Percentiles rank a stretch among this genome's conserved stretches.
Evolutionary conservation across 2,329 filamentous ascomycete genomes (phyloP).

Genomic region (Fusarium napiforme): DNA sequence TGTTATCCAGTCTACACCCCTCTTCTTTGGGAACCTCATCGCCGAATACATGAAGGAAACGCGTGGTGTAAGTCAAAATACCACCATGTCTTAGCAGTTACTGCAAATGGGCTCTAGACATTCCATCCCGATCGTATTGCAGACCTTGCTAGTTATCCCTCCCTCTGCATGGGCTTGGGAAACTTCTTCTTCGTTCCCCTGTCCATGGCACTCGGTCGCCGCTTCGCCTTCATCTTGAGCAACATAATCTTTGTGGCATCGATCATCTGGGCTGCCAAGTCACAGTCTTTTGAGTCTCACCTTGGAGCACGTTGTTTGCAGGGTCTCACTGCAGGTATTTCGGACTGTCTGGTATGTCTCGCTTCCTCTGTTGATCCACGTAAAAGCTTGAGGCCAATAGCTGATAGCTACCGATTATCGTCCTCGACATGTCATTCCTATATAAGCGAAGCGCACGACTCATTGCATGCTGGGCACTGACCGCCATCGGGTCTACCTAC

Average conservation of each 20-base stretch:
- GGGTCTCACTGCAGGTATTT: not conserved
- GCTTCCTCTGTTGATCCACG: not conserved
- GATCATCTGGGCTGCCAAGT: not conserved
- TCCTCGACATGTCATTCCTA: not conserved
- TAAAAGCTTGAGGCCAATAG: fast-evolving
- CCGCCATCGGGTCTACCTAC: not conserved
- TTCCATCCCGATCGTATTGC: not conserved
- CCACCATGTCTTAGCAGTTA: too few relatives aligned
- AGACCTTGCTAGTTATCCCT: not conserved
- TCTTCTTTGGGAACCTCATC: not conserved
- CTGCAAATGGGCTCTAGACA: not conserved
- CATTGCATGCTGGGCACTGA: not conserved
- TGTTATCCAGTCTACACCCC: not conserved
- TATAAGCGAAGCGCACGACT: not conserved
- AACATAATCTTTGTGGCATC: not conserved
- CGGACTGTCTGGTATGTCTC: not conserved
- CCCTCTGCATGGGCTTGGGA: not conserved
- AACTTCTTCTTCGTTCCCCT: not conserved
- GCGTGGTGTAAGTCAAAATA: not conserved
- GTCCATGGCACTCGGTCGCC: not conserved
- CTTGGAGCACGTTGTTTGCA: not conserved
- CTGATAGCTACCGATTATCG: not conserved
- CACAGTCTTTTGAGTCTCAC: not conserved
- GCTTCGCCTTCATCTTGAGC: not conserved
- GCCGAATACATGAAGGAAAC: not conserved